These are phyloP conservation scores for Aspergillus hancockii DNA, from an alignment of 495 filamentous ascomycete species.

Conservation along the genomic window DNA sequence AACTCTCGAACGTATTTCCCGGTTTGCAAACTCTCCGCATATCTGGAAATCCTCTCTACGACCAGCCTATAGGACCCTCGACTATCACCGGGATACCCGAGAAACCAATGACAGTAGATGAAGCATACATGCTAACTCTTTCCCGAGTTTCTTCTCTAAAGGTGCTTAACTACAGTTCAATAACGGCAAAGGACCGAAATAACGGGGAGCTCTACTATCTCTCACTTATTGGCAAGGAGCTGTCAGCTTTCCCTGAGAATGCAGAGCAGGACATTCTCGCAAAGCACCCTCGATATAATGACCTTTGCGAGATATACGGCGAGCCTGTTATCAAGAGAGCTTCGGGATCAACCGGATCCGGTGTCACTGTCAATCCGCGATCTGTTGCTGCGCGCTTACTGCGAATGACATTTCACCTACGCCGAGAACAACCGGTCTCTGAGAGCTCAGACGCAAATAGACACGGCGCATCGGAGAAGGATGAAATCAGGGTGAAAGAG, in stretches of 20 bases:
- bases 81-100: constrained; percentile 35
- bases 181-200: constrained; percentile 69
- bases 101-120: constrained; percentile 60
- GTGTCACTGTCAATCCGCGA: constrained; percentile 53
- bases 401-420: constrained; percentile 55
- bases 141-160: constrained; percentile 70
- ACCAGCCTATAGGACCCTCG: constrained; percentile 49
- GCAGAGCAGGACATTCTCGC: constrained; percentile 54
- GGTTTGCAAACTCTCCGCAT: constrained; percentile 67
- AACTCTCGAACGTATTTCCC: constrained; percentile 65
- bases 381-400: constrained; percentile 76
- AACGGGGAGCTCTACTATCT: constrained; percentile 95
- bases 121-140: constrained; percentile 83
- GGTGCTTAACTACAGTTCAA: constrained; percentile 74
- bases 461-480: not conserved
- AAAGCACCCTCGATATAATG: constrained; percentile 67
- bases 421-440: constrained; percentile 1
- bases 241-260: constrained; percentile 59
- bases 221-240: constrained; percentile 70
- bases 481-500: constrained; percentile 42
- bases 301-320: constrained; percentile 73
- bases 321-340: constrained; percentile 56
- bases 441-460: not conserved
- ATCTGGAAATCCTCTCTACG: constrained; percentile 81
- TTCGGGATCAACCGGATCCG: constrained; percentile 17